Conservation (phyloP, 495 filamentous ascomycete species). For the Tetracladium setigerum region DNA sequence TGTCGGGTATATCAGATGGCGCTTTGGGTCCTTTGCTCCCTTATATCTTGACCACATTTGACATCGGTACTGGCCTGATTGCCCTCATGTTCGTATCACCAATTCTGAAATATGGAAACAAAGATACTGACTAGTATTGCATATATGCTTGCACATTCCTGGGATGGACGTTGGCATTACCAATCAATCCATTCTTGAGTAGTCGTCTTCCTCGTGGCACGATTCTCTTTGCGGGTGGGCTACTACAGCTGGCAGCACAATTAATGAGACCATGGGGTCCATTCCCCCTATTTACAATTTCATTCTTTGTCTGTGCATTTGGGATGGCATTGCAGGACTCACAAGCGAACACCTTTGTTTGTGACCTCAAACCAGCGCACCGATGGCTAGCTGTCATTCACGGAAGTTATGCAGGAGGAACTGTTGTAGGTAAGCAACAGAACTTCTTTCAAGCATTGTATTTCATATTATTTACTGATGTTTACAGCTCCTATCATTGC, state of each 20-base stretch:
- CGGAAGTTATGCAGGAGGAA: conserved; percentile 48
- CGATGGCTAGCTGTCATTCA: conserved; percentile 51
- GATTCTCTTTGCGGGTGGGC: conserved; percentile 40
- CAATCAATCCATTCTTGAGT: conserved; percentile 39
- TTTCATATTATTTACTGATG: no score
- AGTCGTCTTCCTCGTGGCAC: conserved; percentile 36
- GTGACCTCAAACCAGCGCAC: conserved; percentile 36
- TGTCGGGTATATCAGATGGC: conserved; percentile 47
- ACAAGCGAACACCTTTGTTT: conserved; percentile 44
- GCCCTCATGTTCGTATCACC: conserved; percentile 35
- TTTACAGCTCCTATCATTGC: no score
- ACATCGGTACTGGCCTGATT: conserved; percentile 38
- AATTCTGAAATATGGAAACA: not conserved
- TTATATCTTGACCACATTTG: conserved; percentile 40
- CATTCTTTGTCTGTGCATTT: conserved; percentile 40
- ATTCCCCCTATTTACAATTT: conserved; percentile 36
- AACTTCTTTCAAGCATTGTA: no score
- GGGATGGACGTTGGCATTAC: conserved; percentile 6
- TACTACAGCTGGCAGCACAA: conserved; percentile 38
- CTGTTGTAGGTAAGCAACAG: no score
- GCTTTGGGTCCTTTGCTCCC: conserved; percentile 46
- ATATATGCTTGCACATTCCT: conserved; percentile 10
- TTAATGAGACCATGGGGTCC: conserved; percentile 40
- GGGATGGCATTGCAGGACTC: conserved; percentile 48
- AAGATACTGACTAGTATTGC: no score